Base-by-base conservation (phyloP, 2,329 filamentous ascomycete species). In the Botrytis tulipae region DNA sequence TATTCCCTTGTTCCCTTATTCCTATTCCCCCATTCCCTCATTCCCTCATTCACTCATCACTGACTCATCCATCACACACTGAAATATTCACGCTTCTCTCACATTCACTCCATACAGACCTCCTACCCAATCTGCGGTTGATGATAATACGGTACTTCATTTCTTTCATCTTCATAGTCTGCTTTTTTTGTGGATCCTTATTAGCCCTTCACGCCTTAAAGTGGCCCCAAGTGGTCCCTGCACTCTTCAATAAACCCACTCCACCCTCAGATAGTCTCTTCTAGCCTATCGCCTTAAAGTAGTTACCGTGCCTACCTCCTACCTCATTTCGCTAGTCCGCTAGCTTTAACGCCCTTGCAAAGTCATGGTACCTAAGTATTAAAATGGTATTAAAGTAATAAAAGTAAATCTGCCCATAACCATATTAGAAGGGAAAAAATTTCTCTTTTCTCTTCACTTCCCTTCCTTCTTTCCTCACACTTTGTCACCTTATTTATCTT, bases 331-430 rank as follows among this genome's bases (percentile, higher is more conserved):
- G 70, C 70, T 72, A 67, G 60, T 54, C 60, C n/a, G 25, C 54
- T 72, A 68, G 51, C 37, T 57, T 51, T 60, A 57, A 32, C 59
- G 63, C 75, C 74, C 75, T 75, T 74, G 74, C 73, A 70, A 57
- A 70, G 63, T 69, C 59, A 72, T 61, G 35, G 68, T 70, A 70
- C 60, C 44, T 54, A n/a, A 54, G 25, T 54, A 54, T 54, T 54
- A 54, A 54, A 54, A 54, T 54, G 48, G 54, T 29, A 63, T 40
- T 63, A 67, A 35, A 67, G 65, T 37, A 67, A 67, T 67, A 48
- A 67, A 61, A 70, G n/a, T 42, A 70, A 70, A 70, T 70, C 67
- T 70, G 67, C 67, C 67, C 51, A 71, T 51, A 35, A 72, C 51
- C 51, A 57, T 29, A 57, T 32, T 29, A 65, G 54, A 51, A 22